phyloP scores from a whole-genome alignment of 768 basidiomycete genomes.

The Suillus decipiens region DNA sequence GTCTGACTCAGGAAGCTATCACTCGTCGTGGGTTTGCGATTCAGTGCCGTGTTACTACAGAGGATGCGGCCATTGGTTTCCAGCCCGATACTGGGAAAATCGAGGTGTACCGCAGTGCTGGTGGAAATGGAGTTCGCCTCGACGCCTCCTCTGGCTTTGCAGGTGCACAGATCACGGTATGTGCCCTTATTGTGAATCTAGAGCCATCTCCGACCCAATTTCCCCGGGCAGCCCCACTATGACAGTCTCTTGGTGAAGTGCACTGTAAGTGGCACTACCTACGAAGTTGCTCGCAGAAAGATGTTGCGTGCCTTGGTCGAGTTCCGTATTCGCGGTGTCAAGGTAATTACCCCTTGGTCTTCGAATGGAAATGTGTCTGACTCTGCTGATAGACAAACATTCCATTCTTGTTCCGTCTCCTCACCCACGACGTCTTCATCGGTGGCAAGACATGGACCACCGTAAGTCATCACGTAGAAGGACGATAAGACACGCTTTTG shows the following conservation, averaged over 20 bases:
- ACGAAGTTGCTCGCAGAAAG: constrained; percentile 97
- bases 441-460: constrained; percentile 99
- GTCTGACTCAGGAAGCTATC: constrained; percentile 94
- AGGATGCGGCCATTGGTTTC: constrained; percentile 90
- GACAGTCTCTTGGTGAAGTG: constrained; percentile 98
- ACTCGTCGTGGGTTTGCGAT: constrained; percentile 96
- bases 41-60: constrained; percentile 97
- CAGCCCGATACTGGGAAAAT: constrained; percentile 99
- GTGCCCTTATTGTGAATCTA: constrained; percentile 24
- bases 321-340: constrained; percentile 99
- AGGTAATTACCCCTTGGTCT: constrained; percentile 48
- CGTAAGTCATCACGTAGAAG: constrained; percentile 37
- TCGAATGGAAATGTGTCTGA: not conserved
- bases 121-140: constrained; percentile 96
- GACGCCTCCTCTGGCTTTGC: constrained; percentile 98
- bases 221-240: constrained; percentile 78
- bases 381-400: constrained; percentile 80
- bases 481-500: not conserved
- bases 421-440: constrained; percentile 96
- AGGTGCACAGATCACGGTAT: constrained; percentile 96
- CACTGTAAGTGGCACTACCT: constrained; percentile 93
- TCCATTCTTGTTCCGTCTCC: constrained; percentile 96
- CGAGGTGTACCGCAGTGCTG: constrained; percentile 97
- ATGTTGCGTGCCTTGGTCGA: constrained; percentile 99
- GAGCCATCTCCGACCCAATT: not conserved